A percentile compares a stretch with the other conserved stretches of the same genome.
These are phyloP conservation scores for Rhododendron molle DNA, from an alignment of 148 eudicot genomes.

Conservation along the genomic window DNA sequence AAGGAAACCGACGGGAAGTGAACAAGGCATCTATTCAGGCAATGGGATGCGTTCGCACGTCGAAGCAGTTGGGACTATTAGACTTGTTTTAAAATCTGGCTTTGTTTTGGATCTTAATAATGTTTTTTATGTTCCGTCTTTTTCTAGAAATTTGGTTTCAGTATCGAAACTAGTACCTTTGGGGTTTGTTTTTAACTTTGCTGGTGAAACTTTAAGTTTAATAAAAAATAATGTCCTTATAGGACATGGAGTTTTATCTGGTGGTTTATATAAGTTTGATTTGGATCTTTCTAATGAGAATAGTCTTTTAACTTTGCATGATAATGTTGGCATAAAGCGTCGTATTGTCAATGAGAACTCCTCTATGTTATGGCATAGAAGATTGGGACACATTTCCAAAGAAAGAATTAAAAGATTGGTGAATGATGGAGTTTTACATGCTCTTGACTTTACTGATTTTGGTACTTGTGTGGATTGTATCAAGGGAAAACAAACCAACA, in stretches of 20 bases:
- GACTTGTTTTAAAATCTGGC: too few species aligned
- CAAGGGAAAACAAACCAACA: neutral
- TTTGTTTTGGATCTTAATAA: too few species aligned
- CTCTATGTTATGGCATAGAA: constrained; percentile 3
- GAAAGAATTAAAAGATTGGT: constrained; percentile 8
- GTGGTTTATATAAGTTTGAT: neutral
- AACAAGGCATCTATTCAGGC: too few species aligned
- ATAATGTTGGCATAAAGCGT: neutral
- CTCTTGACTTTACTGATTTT: constrained; percentile 14
- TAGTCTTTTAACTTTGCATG: neutral
- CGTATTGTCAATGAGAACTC: neutral
- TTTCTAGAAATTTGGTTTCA: constrained; percentile 2
- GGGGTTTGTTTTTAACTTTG: neutral
- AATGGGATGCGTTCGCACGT: too few species aligned
- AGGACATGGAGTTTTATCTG: neutral
- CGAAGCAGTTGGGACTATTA: too few species aligned
- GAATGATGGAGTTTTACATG: neutral
- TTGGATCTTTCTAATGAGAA: neutral
- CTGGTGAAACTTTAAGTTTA: neutral
- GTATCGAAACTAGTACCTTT: neutral
- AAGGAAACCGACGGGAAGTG: too few species aligned
- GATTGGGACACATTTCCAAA: constrained; percentile 10
- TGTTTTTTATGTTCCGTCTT: too few species aligned
- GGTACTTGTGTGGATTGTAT: constrained; percentile 1
- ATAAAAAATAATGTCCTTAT: neutral